These are phyloP conservation scores for Solanum pennellii DNA, from an alignment of 257 asterid species.

Conservation along the genomic window DNA sequence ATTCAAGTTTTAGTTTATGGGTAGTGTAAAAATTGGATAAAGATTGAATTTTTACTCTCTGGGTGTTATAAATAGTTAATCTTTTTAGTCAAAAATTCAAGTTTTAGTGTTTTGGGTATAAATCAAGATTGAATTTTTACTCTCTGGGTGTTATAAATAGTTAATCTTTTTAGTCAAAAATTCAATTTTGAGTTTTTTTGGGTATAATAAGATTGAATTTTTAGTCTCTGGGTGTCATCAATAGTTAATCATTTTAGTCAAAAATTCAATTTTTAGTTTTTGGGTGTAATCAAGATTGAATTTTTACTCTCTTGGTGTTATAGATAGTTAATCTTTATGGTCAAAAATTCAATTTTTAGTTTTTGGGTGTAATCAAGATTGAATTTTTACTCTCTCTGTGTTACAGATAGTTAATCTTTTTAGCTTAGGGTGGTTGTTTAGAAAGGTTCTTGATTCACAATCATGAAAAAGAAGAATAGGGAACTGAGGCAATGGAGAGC, in stretches of 20 bases:
- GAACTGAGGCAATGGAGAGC: slow-evolving; percentile 38
- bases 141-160: background rate
- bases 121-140: background rate
- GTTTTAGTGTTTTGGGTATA: too few relatives aligned
- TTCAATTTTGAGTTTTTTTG: background rate
- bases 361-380: too few relatives aligned
- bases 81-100: background rate
- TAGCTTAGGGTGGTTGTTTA: background rate
- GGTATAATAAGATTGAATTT: background rate
- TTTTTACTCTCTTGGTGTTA: background rate
- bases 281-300: too few relatives aligned
- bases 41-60: background rate
- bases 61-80: background rate
- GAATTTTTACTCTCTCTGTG: background rate
- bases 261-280: too few relatives aligned
- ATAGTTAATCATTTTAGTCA: background rate
- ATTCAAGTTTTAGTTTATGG: too few relatives aligned
- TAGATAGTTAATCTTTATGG: background rate
- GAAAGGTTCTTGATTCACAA: background rate
- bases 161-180: background rate
- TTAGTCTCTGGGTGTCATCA: background rate
- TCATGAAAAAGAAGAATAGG: slow-evolving; percentile 11
- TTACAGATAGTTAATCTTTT: background rate
- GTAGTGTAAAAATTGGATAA: background rate
- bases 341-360: too few relatives aligned